Evolutionary conservation across 352 stramenopile genomes (phyloP).

Genomic region (Halophytophthora batemanensis): DNA sequence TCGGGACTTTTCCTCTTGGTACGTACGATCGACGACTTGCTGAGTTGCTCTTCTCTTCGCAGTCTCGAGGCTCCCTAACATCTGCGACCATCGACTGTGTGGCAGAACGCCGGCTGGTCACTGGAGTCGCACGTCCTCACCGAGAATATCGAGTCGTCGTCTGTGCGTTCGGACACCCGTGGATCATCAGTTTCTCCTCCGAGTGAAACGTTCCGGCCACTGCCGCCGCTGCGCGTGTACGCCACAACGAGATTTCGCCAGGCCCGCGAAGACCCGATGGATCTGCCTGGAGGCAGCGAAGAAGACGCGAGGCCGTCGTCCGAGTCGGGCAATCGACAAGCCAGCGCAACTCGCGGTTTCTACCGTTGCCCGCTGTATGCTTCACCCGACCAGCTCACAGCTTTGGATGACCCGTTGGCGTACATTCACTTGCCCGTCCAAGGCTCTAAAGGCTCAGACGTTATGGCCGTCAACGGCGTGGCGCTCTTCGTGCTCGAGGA

Average conservation of each 20-base stretch:
- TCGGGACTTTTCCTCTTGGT: constrained; percentile 48
- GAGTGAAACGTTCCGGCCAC: constrained; percentile 11
- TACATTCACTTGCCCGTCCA: constrained; percentile 31
- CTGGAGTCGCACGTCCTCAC: constrained; percentile 14
- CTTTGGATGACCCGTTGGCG: constrained; percentile 32
- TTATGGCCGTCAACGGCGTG: constrained; percentile 29
- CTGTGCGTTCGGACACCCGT: not conserved
- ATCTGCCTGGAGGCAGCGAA: constrained; percentile 3
- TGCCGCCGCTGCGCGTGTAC: constrained; percentile 24
- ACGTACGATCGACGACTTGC: constrained; percentile 5
- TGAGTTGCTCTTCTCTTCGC: not conserved
- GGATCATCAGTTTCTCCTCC: not conserved
- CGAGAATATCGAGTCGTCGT: constrained; percentile 4
- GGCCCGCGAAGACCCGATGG: constrained; percentile 9
- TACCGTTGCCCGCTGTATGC: constrained; percentile 46
- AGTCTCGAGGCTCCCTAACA: not conserved
- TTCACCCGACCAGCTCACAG: constrained; percentile 17
- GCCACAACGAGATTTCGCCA: constrained; percentile 25
- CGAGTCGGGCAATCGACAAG: not conserved
- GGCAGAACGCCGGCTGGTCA: constrained; percentile 41
- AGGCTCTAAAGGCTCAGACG: constrained; percentile 20
- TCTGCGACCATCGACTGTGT: constrained; percentile 2
- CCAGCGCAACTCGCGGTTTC: constrained; percentile 13
- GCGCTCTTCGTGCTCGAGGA: constrained; percentile 35
- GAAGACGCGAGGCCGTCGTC: constrained; percentile 8